A percentile compares a stretch with the other conserved stretches of the same genome.
Evolutionary conservation across 2,329 filamentous ascomycete species (phyloP).

Genomic region (Fusarium neocosmosporiellum): DNA sequence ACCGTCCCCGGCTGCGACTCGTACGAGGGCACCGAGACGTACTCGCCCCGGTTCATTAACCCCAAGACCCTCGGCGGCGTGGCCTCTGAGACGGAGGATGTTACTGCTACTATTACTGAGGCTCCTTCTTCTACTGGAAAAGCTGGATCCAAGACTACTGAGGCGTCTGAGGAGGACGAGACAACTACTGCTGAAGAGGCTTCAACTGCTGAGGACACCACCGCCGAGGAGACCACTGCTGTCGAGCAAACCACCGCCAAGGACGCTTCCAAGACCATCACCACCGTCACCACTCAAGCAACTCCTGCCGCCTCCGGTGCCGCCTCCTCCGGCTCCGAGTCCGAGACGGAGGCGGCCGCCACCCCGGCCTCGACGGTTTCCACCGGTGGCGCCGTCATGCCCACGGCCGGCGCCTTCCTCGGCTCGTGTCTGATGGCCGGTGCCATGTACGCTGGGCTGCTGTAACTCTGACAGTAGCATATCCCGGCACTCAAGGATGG

Average conservation of each 20-base stretch:
- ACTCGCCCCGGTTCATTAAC: conserved; percentile 62
- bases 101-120: conserved; percentile 30
- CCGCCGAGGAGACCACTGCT: conserved; percentile 7
- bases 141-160: conserved; percentile 2
- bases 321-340: conserved; percentile 26
- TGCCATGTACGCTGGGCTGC: conserved; percentile 42
- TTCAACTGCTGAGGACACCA: not conserved
- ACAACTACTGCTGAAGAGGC: not conserved
- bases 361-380: conserved; percentile 30
- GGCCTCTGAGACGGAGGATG: conserved; percentile 3
- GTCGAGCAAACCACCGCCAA: conserved; percentile 12
- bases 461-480: conserved; percentile 26
- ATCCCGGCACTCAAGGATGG: not conserved
- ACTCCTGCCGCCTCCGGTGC: conserved; percentile 21
- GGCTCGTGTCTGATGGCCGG: conserved; percentile 42
- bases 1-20: conserved; percentile 68
- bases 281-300: conserved; percentile 16
- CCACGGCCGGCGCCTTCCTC: conserved; percentile 41
- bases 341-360: conserved; percentile 29
- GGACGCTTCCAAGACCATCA: conserved; percentile 18
- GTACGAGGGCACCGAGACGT: conserved; percentile 67
- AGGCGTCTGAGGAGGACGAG: conserved; percentile 5
- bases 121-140: conserved; percentile 28
- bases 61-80: conserved; percentile 40
- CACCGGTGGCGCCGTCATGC: conserved; percentile 38